A percentile compares a stretch with the other conserved stretches of the same genome.
These are phyloP conservation scores for Epithele typhae DNA, from an alignment of 768 basidiomycete genomes.

Conservation along the genomic window DNA sequence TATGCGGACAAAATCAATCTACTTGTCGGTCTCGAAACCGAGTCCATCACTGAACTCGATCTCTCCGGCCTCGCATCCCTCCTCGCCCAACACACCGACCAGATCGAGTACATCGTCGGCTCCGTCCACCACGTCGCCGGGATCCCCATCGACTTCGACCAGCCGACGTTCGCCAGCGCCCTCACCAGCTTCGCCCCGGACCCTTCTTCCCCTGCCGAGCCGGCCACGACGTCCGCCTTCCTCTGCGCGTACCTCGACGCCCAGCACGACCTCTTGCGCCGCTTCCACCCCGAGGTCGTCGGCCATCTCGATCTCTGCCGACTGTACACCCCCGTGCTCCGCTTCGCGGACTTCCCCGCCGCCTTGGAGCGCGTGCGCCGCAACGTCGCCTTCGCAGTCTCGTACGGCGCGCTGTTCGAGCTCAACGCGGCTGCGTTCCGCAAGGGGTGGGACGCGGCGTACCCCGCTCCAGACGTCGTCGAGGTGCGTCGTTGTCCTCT, in stretches of 20 bases:
- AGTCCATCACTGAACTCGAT: constrained; percentile 72
- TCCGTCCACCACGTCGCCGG: constrained; percentile 87
- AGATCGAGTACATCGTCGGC: constrained; percentile 87
- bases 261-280: constrained; percentile 66
- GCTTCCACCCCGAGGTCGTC: constrained; percentile 81
- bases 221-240: constrained; percentile 30
- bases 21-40: constrained; percentile 90
- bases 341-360: constrained; percentile 48
- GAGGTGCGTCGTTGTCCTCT: constrained; percentile 33
- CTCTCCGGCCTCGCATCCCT: constrained; percentile 52
- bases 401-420: constrained; percentile 91
- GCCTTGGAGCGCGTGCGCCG: constrained; percentile 66
- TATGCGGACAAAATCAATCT: constrained; percentile 69
- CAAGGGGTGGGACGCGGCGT: constrained; percentile 84
- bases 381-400: constrained; percentile 68
- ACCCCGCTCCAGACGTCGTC: constrained; percentile 77
- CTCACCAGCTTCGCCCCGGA: constrained; percentile 34
- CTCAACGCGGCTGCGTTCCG: constrained; percentile 88
- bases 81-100: constrained; percentile 40
- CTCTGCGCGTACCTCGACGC: constrained; percentile 79
- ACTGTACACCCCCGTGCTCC: constrained; percentile 67
- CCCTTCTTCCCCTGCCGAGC: background rate
- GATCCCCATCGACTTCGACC: constrained; percentile 91
- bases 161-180: constrained; percentile 59
- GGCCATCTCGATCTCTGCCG: constrained; percentile 94